Base-by-base conservation (phyloP, 768 basidiomycete genomes). In the Paxillus rubicundulus region DNA sequence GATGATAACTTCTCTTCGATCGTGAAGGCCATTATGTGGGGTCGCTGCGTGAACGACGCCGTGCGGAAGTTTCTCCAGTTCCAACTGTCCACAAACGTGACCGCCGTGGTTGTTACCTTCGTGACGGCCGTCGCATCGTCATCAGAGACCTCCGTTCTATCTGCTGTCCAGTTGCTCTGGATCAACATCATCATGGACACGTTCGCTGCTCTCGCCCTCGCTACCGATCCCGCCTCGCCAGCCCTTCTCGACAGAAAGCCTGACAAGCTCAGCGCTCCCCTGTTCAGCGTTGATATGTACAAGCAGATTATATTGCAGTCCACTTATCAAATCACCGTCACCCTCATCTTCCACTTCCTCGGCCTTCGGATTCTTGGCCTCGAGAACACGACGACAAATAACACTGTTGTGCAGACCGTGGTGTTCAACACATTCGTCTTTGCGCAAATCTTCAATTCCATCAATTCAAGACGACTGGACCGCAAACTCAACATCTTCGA, bases 181-280 rank as follows among this genome's bases (percentile, higher is more conserved):
- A 92, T 98, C 71, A 98, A 98, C 77, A 87, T 98, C 56, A 96
- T 96, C 69, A 96, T 96, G 94, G 95, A 97, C 67, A 96, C 93
- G 2, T 98, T 99, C 66, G 97, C 97, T 50, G 97, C 97, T 21
- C 84, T 98, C 46, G 97, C 97, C 12, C 82, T 99, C 46, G 96
- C 97, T 16, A 98, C 97, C 21, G 97, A 98, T 69, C 95, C 94
- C 9, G 95, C 97, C 1, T 83, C 86, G 2, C 85, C 85, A 43
- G 68, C 75, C 5, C 80, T 92, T 32, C 82, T 99, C 40, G 78
- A 97, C 50, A 86, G 96, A 63, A 89, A 90, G 68, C 97, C 97
- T 4, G 94, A 98, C 70, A 84, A 81, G 74, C 90, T 91, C 73
- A 82, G 80, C 1, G 86, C 92, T 2, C 92, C 97, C 2, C 72